Percentiles rank a stretch among this genome's conserved stretches.
Conservation (phyloP, 768 basidiomycete genomes). For the Phaeolepiota aurea region DNA sequence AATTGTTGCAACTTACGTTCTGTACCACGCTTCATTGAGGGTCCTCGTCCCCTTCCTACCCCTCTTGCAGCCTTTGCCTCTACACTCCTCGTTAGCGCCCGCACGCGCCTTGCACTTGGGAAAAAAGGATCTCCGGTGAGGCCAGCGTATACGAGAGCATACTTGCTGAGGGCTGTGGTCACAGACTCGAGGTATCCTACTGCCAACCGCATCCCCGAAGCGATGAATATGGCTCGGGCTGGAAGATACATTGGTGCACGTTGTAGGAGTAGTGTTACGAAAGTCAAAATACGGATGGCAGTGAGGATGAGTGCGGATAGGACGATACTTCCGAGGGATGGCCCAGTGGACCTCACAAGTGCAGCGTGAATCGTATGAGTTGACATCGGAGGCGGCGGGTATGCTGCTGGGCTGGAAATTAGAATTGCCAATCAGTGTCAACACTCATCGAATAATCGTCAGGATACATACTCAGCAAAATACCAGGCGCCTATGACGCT, state of each 20-base stretch:
- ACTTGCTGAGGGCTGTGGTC: slow-evolving; percentile 46
- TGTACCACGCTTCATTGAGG: slow-evolving; percentile 37
- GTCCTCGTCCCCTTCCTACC: slow-evolving; percentile 23
- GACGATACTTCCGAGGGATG: slow-evolving; percentile 74
- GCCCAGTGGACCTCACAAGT: slow-evolving; percentile 68
- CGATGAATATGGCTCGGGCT: slow-evolving; percentile 36
- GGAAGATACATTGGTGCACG: slow-evolving; percentile 48
- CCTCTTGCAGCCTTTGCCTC: slow-evolving; percentile 2
- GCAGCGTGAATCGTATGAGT: slow-evolving; percentile 75
- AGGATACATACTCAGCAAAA: slow-evolving; percentile 44
- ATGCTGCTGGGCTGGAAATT: slow-evolving; percentile 17
- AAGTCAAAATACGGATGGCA: slow-evolving; percentile 47
- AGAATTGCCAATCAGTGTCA: not conserved
- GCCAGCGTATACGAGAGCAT: slow-evolving; percentile 65
- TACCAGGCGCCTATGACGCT: slow-evolving; percentile 92
- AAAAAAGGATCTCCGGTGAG: slow-evolving; percentile 69
- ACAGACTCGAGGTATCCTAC: slow-evolving; percentile 46
- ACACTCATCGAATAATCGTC: not conserved
- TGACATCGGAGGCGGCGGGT: slow-evolving; percentile 42
- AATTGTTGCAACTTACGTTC: slow-evolving; percentile 42
- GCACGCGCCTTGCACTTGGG: slow-evolving; percentile 40
- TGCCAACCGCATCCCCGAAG: slow-evolving; percentile 35
- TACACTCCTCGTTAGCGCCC: slow-evolving; percentile 26
- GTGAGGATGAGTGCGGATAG: slow-evolving; percentile 75
- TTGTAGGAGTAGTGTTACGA: slow-evolving; percentile 42